phyloP scores from a whole-genome alignment of 768 basidiomycete species.

The Lentinula lateritia region DNA sequence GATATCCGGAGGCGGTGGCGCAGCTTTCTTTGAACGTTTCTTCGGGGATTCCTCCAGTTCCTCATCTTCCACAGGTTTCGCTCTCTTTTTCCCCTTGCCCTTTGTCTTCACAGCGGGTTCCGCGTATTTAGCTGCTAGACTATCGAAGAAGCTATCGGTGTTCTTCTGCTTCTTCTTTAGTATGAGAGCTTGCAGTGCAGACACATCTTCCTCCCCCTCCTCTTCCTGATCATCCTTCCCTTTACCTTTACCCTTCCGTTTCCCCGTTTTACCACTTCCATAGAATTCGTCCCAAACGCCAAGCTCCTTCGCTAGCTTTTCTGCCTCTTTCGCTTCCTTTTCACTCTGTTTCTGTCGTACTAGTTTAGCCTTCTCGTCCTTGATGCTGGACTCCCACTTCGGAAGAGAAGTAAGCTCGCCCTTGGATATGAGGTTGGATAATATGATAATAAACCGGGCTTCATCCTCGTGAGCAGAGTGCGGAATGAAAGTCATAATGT shows the following conservation, averaged over 20 bases:
- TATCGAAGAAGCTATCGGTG: constrained; percentile 68
- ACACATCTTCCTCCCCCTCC: constrained; percentile 54
- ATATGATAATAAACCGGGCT: constrained; percentile 64
- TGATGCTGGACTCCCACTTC: constrained; percentile 65
- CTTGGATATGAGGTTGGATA: constrained; percentile 62
- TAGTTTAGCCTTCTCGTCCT: constrained; percentile 76
- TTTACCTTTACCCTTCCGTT: constrained; percentile 42
- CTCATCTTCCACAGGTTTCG: constrained; percentile 34
- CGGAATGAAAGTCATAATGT: constrained; percentile 82
- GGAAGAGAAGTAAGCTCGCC: constrained; percentile 50
- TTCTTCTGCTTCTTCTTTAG: constrained; percentile 65
- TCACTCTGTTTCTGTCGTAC: constrained; percentile 67
- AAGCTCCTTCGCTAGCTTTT: constrained; percentile 75
- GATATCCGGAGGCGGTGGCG: constrained; percentile 47
- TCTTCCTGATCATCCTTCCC: constrained; percentile 19
- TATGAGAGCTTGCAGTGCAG: constrained; percentile 76
- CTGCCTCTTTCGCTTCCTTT: constrained; percentile 83
- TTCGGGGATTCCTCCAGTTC: constrained; percentile 33
- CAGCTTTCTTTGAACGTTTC: constrained; percentile 42
- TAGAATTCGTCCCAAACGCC: constrained; percentile 96
- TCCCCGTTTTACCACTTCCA: constrained; percentile 64
- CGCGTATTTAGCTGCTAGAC: constrained; percentile 68
- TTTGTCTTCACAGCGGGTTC: constrained; percentile 40
- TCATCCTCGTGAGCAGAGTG: constrained; percentile 86
- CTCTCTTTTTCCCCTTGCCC: constrained; percentile 49